These are phyloP conservation scores for Oryza glumipatula DNA, from an alignment of 176 grass and related monocot species.

Conservation along the genomic window DNA sequence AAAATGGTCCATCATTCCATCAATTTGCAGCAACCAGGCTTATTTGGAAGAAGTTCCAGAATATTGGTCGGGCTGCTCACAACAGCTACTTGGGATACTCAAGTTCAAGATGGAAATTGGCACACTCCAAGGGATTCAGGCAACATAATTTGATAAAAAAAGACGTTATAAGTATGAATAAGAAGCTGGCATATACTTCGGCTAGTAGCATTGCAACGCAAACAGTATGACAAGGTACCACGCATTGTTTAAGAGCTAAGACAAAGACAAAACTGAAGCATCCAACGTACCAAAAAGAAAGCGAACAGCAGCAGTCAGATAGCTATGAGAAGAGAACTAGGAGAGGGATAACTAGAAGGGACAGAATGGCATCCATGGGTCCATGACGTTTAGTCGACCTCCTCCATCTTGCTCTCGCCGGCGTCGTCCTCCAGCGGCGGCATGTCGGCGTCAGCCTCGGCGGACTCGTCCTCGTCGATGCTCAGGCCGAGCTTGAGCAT, in stretches of 20 bases:
- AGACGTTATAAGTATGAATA: background rate
- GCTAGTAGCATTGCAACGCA: constrained; percentile 1
- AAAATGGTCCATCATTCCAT: too few relatives aligned
- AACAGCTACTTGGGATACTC: too few relatives aligned
- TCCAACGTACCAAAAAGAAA: constrained; percentile 29
- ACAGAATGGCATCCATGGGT: background rate
- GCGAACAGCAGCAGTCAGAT: constrained; percentile 10
- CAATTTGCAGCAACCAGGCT: too few relatives aligned
- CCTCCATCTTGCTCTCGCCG: constrained; percentile 74
- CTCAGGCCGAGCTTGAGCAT: constrained; percentile 92
- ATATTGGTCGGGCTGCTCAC: too few relatives aligned
- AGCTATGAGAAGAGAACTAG: background rate
- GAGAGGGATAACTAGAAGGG: background rate
- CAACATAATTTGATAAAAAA: background rate
- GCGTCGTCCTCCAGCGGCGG: constrained; percentile 65
- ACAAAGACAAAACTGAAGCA: constrained; percentile 16
- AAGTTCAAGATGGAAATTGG: too few relatives aligned
- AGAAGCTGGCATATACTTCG: background rate
- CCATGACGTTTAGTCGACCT: constrained; percentile 56
- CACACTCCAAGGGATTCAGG: background rate
- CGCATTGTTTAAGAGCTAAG: constrained; percentile 14
- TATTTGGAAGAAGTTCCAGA: too few relatives aligned
- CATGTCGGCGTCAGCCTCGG: constrained; percentile 60
- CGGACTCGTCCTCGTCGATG: constrained; percentile 72
- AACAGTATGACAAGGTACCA: constrained; percentile 19